Base-by-base conservation (phyloP, 495 filamentous ascomycete genomes). In the Cryomyces minteri region DNA sequence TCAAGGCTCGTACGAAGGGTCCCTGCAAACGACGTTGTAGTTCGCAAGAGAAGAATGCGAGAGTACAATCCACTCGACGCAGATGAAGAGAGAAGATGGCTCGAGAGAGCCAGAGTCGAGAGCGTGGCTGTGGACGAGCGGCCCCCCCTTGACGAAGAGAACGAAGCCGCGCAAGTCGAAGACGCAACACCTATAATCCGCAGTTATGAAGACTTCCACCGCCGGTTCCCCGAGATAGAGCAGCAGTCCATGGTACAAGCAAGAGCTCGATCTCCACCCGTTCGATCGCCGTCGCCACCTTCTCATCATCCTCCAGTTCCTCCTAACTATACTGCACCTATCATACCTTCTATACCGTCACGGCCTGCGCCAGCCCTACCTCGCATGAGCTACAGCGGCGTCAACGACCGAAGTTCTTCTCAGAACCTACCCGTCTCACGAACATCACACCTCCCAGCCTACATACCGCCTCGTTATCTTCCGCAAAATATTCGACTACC, bases 281-380 rank as follows among this genome's bases (percentile, higher is more conserved):
- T 48, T 10, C 57, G 51, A 4, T 53, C 54, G n/a, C 49, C 33
- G 36, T 39, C 50, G 33, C n/a, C 50, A 6, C 45, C 45, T 31
- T 51, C 39, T 58, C 43, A 49, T 56, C 8, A 52, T 58, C 39
- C 59, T 59, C 38, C 58, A 62, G 33, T 60, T 48, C 30, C 51
- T 54, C 11, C 40, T 41, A 2, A 25, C 18, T 18, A 47, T 40
- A 41, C 43, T 46, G 6, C 31, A 2, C 40, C 40, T 41, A 41
- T 45, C 40, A 7, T 65, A 47, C 66, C 63, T 49, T 54, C 33
- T 51, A 58, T 58, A 39, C 81, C 80, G 4, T 62, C 66, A 5
- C 72, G 84, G 14, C 90, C 90, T n/a, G 70, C 84, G 5, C 92
- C 90, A 43, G 79, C 88, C 3, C 71, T 88, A 32, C 82, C 87